Conservation (phyloP, 306 rosid genomes). For the Lathyrus oleraceus region DNA sequence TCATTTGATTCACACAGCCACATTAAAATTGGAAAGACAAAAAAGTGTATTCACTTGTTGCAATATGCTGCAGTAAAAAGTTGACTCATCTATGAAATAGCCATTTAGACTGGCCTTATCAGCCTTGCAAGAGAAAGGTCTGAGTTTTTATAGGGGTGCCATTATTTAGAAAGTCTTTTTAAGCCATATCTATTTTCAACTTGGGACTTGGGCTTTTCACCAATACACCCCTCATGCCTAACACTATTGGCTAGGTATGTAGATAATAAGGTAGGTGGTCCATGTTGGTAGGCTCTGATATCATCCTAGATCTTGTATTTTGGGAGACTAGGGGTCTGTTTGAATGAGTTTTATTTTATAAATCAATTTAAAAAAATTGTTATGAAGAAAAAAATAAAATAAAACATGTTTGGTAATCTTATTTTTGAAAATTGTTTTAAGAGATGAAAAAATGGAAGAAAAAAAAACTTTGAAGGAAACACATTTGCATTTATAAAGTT, state of each 20-base stretch:
- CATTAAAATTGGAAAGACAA: constrained; percentile 32
- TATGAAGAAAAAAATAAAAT: too few relatives aligned
- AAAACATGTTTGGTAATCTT: too few relatives aligned
- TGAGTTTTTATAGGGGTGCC: background rate
- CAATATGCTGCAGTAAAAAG: constrained; percentile 15
- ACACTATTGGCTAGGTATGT: background rate
- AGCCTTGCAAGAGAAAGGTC: constrained; percentile 6
- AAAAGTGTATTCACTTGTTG: constrained; percentile 24
- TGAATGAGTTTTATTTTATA: too few relatives aligned
- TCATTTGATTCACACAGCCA: constrained; percentile 36
- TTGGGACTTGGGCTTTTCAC: background rate
- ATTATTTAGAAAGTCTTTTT: background rate
- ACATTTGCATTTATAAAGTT: too few relatives aligned
- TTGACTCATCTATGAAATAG: constrained; percentile 1
- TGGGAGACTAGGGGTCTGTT: too few relatives aligned
- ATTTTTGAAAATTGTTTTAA: too few relatives aligned
- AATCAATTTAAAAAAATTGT: too few relatives aligned
- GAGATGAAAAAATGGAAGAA: too few relatives aligned
- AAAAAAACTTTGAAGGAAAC: too few relatives aligned
- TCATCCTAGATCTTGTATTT: background rate
- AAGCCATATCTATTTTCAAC: background rate
- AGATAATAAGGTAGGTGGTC: background rate
- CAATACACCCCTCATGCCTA: background rate
- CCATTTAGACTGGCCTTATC: background rate
- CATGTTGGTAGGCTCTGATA: background rate